phyloP scores from a whole-genome alignment of 441 rosid species.

The Adansonia gregorii region DNA sequence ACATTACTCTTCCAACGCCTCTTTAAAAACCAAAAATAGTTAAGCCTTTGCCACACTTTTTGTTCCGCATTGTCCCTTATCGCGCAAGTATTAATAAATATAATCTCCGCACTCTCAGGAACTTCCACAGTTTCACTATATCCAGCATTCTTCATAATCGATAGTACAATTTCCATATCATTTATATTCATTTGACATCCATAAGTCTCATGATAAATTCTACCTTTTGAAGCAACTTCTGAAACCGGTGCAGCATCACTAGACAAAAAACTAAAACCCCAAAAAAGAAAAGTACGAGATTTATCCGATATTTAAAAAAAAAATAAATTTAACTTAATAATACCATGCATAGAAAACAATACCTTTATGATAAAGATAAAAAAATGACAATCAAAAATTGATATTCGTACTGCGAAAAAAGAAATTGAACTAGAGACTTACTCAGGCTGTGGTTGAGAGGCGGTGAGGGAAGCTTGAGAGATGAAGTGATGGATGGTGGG shows the following conservation, averaged over 20 bases:
- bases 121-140: slow-evolving; percentile 62
- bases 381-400: neutral
- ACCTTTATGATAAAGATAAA: neutral
- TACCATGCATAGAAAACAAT: neutral
- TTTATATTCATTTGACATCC: slow-evolving; percentile 97
- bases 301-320: neutral
- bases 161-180: slow-evolving; percentile 93
- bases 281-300: neutral
- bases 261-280: slow-evolving; percentile 29
- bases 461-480: slow-evolving; percentile 53
- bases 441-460: slow-evolving; percentile 54
- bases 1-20: slow-evolving; percentile 85
- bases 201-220: slow-evolving; percentile 89
- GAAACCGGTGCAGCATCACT: slow-evolving; percentile 45
- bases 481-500: slow-evolving; percentile 68
- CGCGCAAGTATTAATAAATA: slow-evolving; percentile 88
- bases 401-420: neutral
- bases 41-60: slow-evolving; percentile 95
- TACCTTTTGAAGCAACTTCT: slow-evolving; percentile 53
- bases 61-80: slow-evolving; percentile 93
- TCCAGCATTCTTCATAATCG: slow-evolving; percentile 87
- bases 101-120: slow-evolving; percentile 90
- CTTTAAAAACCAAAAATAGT: slow-evolving; percentile 93
- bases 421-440: slow-evolving; percentile 35
- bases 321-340: neutral